A percentile compares a stretch with the other conserved stretches of the same genome.
Conservation (phyloP, 805 yeast species). For the Metschnikowia lunata region DNA sequence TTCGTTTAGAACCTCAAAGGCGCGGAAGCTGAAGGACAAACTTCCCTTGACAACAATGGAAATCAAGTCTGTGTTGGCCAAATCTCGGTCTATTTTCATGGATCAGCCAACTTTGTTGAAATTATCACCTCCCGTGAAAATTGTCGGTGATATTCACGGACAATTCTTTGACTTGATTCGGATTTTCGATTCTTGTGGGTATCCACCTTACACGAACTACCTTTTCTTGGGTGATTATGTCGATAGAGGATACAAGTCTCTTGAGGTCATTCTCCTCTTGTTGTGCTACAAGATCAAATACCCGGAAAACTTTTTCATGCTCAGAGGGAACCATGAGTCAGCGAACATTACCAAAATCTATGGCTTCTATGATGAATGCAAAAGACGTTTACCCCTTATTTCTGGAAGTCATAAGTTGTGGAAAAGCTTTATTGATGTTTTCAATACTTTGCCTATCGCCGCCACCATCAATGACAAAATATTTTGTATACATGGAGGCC, state of each 20-base stretch:
- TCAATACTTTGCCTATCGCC: slow-evolving; percentile 57
- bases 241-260: slow-evolving; percentile 54
- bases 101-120: slow-evolving; percentile 62
- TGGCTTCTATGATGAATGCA: slow-evolving; percentile 60
- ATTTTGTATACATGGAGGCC: slow-evolving; percentile 65
- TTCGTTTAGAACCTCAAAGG: slow-evolving; percentile 8
- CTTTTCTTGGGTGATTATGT: slow-evolving; percentile 57
- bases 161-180: slow-evolving; percentile 52
- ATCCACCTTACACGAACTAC: slow-evolving; percentile 54
- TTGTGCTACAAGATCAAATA: slow-evolving; percentile 53
- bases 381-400: slow-evolving; percentile 40
- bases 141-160: slow-evolving; percentile 82
- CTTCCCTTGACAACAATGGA: slow-evolving; percentile 51
- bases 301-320: slow-evolving; percentile 58
- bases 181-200: slow-evolving; percentile 55
- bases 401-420: slow-evolving; percentile 38
- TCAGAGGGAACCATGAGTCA: slow-evolving; percentile 56
- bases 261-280: slow-evolving; percentile 50
- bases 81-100: slow-evolving; percentile 56
- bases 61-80: slow-evolving; percentile 52
- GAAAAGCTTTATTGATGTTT: slow-evolving; percentile 52
- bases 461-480: slow-evolving; percentile 57
- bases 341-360: slow-evolving; percentile 57
- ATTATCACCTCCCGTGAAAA: slow-evolving; percentile 73
- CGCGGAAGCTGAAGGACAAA: slow-evolving; percentile 34